These are phyloP conservation scores for Yamadazyma atlantica DNA, from an alignment of 1,139 yeast species.

Conservation along the genomic window DNA sequence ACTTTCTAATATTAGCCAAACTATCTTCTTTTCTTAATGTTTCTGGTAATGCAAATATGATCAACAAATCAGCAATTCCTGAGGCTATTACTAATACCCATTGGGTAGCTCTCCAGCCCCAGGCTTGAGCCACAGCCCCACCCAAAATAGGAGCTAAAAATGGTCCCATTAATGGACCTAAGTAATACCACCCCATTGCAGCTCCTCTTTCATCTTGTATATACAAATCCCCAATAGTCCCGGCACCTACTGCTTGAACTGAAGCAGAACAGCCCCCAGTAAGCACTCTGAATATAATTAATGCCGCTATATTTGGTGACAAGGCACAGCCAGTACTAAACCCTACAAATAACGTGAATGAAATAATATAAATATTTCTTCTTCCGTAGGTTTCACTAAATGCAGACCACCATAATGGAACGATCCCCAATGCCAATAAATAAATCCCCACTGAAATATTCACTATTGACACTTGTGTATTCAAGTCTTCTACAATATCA, in stretches of 20 bases:
- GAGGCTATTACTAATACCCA: slow-evolving; percentile 78
- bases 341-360: slow-evolving; percentile 61
- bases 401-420: slow-evolving; percentile 90
- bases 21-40: slow-evolving; percentile 62
- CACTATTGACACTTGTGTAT: slow-evolving; percentile 60
- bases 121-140: slow-evolving; percentile 66
- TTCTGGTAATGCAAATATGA: slow-evolving; percentile 69
- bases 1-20: slow-evolving; percentile 46
- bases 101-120: slow-evolving; percentile 91
- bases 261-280: slow-evolving; percentile 84
- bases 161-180: slow-evolving; percentile 84
- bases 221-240: slow-evolving; percentile 76
- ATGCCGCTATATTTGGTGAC: slow-evolving; percentile 57
- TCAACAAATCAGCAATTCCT: slow-evolving; percentile 49
- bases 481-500: slow-evolving; percentile 52
- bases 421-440: slow-evolving; percentile 68
- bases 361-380: slow-evolving; percentile 66
- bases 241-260: slow-evolving; percentile 90
- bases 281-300: slow-evolving; percentile 68
- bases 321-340: slow-evolving; percentile 75
- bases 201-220: slow-evolving; percentile 68
- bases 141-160: slow-evolving; percentile 79
- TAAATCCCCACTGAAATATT: slow-evolving; percentile 82
- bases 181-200: slow-evolving; percentile 78
- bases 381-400: slow-evolving; percentile 76